phyloP scores from a whole-genome alignment of 148 eudicot species.

The Tetragonia tetragonoides region DNA sequence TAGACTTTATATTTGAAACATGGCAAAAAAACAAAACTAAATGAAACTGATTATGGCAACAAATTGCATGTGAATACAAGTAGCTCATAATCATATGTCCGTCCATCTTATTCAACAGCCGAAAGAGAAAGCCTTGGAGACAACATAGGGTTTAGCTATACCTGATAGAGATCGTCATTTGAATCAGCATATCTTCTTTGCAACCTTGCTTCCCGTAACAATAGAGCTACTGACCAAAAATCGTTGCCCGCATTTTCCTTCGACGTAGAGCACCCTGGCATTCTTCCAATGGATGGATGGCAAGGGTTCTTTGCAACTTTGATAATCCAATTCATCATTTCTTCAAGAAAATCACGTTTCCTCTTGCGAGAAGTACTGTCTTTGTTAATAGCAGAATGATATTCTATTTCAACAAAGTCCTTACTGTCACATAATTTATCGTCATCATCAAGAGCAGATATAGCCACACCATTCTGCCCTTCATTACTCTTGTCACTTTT shows the following conservation, averaged over 20 bases:
- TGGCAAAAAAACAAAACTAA: neutral
- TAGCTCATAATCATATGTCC: neutral
- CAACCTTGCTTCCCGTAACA: conserved; percentile 55
- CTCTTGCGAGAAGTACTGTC: conserved; percentile 50
- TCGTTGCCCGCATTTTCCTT: conserved; percentile 34
- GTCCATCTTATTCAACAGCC: conserved; percentile 2
- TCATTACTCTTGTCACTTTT: conserved; percentile 13
- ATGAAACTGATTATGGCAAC: neutral
- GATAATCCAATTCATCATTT: conserved; percentile 63
- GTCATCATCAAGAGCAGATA: conserved; percentile 31
- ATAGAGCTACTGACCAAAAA: conserved; percentile 41
- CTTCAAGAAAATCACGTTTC: conserved; percentile 44
- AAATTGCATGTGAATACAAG: neutral
- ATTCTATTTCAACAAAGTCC: conserved; percentile 9
- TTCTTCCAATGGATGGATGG: conserved; percentile 37
- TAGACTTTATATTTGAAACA: neutral
- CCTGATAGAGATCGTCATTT: conserved; percentile 44
- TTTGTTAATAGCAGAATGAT: conserved; percentile 17
- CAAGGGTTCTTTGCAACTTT: conserved; percentile 53
- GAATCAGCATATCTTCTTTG: conserved; percentile 30
- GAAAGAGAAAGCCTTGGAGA: conserved; percentile 13
- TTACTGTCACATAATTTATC: conserved; percentile 21
- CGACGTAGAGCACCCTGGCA: conserved; percentile 39
- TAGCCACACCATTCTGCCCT: conserved; percentile 16
- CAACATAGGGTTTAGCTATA: conserved; percentile 27